Evolutionary conservation across 257 asterid species (phyloP).

Genomic region (Thymus mandschuricus): DNA sequence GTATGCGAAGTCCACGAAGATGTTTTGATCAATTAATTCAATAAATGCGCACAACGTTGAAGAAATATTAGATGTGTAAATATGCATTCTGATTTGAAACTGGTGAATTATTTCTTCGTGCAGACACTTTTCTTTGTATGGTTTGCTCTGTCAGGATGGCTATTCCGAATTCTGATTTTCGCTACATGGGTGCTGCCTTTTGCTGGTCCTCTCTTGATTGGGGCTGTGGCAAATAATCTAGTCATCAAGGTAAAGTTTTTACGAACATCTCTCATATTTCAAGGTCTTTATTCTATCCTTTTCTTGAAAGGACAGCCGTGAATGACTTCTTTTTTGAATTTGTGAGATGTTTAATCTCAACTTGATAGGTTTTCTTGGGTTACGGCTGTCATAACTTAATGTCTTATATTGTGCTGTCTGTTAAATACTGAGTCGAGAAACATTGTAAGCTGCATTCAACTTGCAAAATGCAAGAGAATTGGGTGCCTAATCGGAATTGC

Average conservation of each 20-base stretch:
- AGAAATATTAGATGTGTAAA: conserved; percentile 23
- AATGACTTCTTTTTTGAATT: neutral
- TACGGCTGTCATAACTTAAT: conserved; percentile 19
- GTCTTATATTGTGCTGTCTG: neutral
- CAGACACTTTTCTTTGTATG: conserved; percentile 95
- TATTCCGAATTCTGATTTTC: conserved; percentile 75
- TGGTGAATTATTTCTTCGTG: conserved; percentile 29
- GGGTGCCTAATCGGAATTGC: neutral
- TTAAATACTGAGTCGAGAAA: neutral
- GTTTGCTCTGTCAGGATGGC: conserved; percentile 99
- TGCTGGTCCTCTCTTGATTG: conserved; percentile 95
- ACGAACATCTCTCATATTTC: neutral
- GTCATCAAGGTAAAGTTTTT: conserved; percentile 69
- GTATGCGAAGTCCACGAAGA: conserved; percentile 8
- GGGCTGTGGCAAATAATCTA: conserved; percentile 86
- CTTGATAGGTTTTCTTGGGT: conserved; percentile 11
- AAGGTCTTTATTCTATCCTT: neutral
- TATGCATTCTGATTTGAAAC: conserved; percentile 21
- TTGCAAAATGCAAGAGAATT: neutral
- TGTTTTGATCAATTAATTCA: conserved; percentile 19
- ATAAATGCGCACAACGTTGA: conserved; percentile 4
- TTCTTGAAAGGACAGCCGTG: neutral
- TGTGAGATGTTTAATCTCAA: conserved; percentile 2
- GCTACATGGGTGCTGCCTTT: conserved; percentile 91
- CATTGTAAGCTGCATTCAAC: neutral